Evolutionary conservation across 2,329 filamentous ascomycete species (phyloP).

Genomic region (Cordyceps cateniannulata): DNA sequence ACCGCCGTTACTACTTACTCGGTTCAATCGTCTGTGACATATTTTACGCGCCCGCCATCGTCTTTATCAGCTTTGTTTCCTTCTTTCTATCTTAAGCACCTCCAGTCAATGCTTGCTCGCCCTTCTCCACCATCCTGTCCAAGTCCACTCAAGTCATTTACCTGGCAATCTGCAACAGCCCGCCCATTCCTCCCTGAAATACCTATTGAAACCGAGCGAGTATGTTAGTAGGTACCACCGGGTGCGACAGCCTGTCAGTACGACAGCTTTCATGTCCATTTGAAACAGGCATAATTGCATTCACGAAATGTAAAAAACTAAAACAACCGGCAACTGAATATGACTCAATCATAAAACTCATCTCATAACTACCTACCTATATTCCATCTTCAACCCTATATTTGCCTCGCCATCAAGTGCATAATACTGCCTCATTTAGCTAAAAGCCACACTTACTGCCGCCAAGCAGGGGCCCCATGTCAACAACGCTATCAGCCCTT

Average conservation of each 20-base stretch:
- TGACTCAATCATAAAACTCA: not conserved
- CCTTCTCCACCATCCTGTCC: not conserved
- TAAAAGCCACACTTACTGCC: not conserved
- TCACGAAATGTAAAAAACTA: not conserved
- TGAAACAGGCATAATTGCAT: not conserved
- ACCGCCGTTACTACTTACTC: not conserved
- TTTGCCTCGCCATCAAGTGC: not conserved
- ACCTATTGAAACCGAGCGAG: not conserved
- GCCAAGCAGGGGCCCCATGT: slow-evolving; percentile 1
- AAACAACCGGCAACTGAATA: not conserved
- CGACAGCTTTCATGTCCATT: not conserved
- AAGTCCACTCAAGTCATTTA: not conserved
- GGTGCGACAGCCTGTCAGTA: not conserved
- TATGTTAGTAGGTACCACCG: not conserved
- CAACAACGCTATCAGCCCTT: not conserved
- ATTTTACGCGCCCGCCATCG: no score
- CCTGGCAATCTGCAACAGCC: not conserved
- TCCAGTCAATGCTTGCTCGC: not conserved
- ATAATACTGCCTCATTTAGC: slow-evolving; percentile 9
- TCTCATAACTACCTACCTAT: not conserved
- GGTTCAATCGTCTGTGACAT: no score
- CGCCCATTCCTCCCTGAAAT: not conserved
- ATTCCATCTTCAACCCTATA: not conserved
- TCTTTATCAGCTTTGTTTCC: not conserved
- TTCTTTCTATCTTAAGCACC: not conserved